phyloP scores from a whole-genome alignment of 1,284 basidiomycete species.

The Inonotus hispidus region DNA sequence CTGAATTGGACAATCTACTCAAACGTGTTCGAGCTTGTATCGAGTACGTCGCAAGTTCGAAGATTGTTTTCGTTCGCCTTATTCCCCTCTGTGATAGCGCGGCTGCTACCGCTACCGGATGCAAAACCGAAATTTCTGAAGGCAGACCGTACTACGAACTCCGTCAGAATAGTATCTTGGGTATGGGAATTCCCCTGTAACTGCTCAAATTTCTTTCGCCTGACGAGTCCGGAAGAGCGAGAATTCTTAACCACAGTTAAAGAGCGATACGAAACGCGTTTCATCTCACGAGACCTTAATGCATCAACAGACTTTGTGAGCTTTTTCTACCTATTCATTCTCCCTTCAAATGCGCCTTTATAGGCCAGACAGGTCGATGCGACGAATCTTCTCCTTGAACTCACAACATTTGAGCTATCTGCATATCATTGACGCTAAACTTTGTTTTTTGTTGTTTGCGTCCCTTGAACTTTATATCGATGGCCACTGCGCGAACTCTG shows the following conservation, averaged over 20 bases:
- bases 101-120: constrained; percentile 67
- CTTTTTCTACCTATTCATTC: too few species aligned
- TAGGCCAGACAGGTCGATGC: neutral
- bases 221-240: constrained; percentile 32
- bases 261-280: constrained; percentile 44
- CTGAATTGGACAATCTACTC: constrained; percentile 50
- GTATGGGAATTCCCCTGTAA: constrained; percentile 29
- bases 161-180: constrained; percentile 55
- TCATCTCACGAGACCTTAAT: constrained; percentile 49
- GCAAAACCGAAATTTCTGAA: constrained; percentile 44
- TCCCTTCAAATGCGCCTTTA: neutral
- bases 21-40: constrained; percentile 65
- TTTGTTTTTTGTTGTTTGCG: neutral
- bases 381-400: too few species aligned
- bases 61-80: neutral
- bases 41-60: constrained; percentile 41
- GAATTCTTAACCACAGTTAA: constrained; percentile 51
- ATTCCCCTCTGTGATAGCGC: constrained; percentile 38
- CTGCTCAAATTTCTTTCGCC: neutral
- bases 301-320: constrained; percentile 73
- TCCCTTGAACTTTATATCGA: neutral
- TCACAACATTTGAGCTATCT: too few species aligned
- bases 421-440: neutral
- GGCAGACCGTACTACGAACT: constrained; percentile 49
- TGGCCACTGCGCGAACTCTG: neutral